Evolutionary conservation across 257 asterid genomes (phyloP), one percentile per base, ranked within the genome.

Genomic region (Solanum megistacrolobum): DNA sequence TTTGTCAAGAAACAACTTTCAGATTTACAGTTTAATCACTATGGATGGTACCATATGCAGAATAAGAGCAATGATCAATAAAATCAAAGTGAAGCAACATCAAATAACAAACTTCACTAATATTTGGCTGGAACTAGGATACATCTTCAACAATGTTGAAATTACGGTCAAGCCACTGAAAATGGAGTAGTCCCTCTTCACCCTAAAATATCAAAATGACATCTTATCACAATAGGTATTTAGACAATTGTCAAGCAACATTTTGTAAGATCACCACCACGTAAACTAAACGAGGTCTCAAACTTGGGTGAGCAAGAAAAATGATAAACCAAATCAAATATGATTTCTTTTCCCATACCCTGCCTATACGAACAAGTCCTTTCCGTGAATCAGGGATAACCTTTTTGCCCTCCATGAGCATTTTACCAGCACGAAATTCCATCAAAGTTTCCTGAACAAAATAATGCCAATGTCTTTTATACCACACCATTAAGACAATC

Each of bases 361-460:
- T 94, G 92, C 99, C 99, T 29, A 97, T 90, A 73, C 95, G 96
- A 91, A 95, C 91, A 86, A 97, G 96, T 88, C 99, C 99, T 94
- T 94, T 96, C 39, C 98, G 98, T 18, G 98, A 88, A 91, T 97
- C 98, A 27, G 99, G 95, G 88, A 94, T 60, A 75, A 96, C 99
- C 35, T 93, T 92, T 83, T 93, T 91, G 91, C 99, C 98, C 55
- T 95, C 95, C 95, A 94, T 84, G 76, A 87, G 93, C 99, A 97
- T 96, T 94, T 94, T 97, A 75, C 99, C 99, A n/a, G 98, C 99
- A 75, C 98, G 98, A 87, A 97, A 97, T 90, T 96, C 98, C 91
- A 96, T 88, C 86, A 94, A 87, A 79, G 91, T 91, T 38, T 94
- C 96, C 99, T 97, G 93, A 84, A 72, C 84, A 91, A 85, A 65